Conservation (phyloP, 2,329 filamentous ascomycete species). For the Penicillium sp. region DNA sequence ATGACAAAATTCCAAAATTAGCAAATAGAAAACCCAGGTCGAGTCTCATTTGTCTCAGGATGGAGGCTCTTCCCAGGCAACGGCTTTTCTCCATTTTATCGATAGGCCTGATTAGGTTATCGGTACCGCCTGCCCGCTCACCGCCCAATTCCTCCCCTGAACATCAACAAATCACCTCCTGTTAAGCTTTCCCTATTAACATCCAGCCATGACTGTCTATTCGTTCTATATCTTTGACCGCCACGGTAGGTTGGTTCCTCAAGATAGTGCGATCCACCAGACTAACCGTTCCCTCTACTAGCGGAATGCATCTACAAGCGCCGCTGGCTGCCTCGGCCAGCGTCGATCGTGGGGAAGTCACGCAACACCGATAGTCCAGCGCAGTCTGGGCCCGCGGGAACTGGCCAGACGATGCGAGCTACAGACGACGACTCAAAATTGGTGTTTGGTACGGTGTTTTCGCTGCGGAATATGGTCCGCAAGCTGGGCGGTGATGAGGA, state of each 20-base stretch:
- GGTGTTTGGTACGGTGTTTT: constrained; percentile 96
- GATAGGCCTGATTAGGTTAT: constrained; percentile 15
- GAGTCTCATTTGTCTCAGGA: neutral
- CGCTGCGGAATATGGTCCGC: constrained; percentile 92
- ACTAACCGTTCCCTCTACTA: constrained; percentile 47
- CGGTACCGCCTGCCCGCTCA: constrained; percentile 23
- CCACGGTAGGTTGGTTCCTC: constrained; percentile 69
- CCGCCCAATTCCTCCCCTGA: constrained; percentile 33
- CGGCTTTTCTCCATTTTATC: constrained; percentile 14
- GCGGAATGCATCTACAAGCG: constrained; percentile 97
- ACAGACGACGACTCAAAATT: constrained; percentile 90
- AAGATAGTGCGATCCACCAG: neutral
- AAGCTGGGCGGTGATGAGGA: constrained; percentile 94
- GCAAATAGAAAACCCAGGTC: neutral
- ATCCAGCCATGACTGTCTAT: constrained; percentile 80
- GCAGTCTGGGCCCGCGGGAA: constrained; percentile 40
- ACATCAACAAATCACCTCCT: constrained; percentile 23
- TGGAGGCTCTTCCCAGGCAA: constrained; percentile 23
- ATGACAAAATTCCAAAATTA: neutral
- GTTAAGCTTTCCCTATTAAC: neutral
- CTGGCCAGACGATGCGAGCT: constrained; percentile 53
- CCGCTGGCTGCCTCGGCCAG: constrained; percentile 72
- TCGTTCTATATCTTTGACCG: constrained; percentile 99
- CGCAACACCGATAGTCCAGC: constrained; percentile 34
- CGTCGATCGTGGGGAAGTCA: constrained; percentile 53